Evolutionary conservation across 2,329 filamentous ascomycete genomes (phyloP), one percentile per base, ranked within the genome.

Genomic region (Fusarium protoensiforme): DNA sequence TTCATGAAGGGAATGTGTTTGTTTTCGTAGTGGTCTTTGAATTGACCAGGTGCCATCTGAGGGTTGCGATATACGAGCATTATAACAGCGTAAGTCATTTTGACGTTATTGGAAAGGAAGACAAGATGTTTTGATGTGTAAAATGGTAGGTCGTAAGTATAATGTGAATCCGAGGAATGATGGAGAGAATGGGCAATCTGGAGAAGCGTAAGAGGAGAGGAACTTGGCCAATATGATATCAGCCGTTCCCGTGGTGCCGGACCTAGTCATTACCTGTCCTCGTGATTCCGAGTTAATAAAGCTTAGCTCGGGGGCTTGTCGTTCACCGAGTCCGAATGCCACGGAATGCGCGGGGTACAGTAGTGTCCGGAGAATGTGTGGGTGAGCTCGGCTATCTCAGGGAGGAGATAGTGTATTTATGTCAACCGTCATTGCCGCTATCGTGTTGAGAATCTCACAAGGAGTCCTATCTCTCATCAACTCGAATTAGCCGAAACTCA

Each of bases 1-100:
- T 59, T 46, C 27, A 64, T 46, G 6, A 64, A n/a, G 48, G 61
- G 61, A 13, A 64, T 64, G 29, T 64, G 61, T 14, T 27, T 51
- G 22, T 43, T 59, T 39, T 64, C 61, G 11, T 59, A 59, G 7
- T 64, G 53, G 4, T 46, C 18, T n/a, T 59, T 46, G 27, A 64
- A 64, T 31, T 64, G 29, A 14, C 16, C 20, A 5, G 61, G 61
- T 6, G 53, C 20, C 38, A 64, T n/a, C 10, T 27, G 18, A 13
- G 31, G 38, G 14, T 64, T 58, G 29, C 61, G 61, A 13, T 27
- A 48, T 11, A 38, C 53, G 7, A 64, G 22, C 29, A 64, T 57
- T 11, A 59, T 5, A 13, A 64, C 22, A 3, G 7, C 27, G 11
- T 35, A 64, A 11, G 61, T n/a, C 61, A 64, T 64, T 10, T 24